Percentiles rank a stretch among this genome's conserved stretches.
These are phyloP conservation scores for Populus ilicifolia DNA, from an alignment of 345 rosid species.

Conservation along the genomic window DNA sequence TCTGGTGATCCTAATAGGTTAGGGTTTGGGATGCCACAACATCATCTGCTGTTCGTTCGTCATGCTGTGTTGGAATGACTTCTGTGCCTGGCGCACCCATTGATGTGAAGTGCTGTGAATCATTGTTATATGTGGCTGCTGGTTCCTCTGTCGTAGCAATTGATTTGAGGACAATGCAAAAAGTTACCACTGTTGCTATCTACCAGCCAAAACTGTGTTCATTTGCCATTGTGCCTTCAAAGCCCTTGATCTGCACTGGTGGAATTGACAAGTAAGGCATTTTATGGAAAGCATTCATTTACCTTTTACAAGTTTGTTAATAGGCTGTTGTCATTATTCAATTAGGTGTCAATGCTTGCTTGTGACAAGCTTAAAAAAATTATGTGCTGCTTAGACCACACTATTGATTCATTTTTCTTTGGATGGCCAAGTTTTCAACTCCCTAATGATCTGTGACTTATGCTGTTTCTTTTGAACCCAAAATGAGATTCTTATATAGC, in stretches of 20 bases:
- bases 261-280: conserved; percentile 48
- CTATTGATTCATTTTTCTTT: not conserved
- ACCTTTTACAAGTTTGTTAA: not conserved
- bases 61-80: conserved; percentile 67
- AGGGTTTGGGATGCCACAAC: conserved; percentile 63
- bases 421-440: not conserved
- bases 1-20: conserved; percentile 34
- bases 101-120: conserved; percentile 54
- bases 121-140: conserved; percentile 60
- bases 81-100: conserved; percentile 46
- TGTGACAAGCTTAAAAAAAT: not conserved
- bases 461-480: not conserved
- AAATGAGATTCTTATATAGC: too few species aligned
- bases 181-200: conserved; percentile 38
- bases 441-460: not conserved
- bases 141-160: conserved; percentile 48
- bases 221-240: conserved; percentile 44
- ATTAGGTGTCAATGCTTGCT: not conserved
- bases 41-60: conserved; percentile 49
- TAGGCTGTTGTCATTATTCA: not conserved
- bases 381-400: not conserved
- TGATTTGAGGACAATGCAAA: conserved; percentile 68
- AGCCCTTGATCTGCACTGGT: conserved; percentile 52
- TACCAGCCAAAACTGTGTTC: conserved; percentile 38
- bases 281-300: not conserved